Evolutionary conservation across 176 grass and related monocot genomes (phyloP), one percentile per base, ranked within the genome.

Genomic region (Paspalum vaginatum): DNA sequence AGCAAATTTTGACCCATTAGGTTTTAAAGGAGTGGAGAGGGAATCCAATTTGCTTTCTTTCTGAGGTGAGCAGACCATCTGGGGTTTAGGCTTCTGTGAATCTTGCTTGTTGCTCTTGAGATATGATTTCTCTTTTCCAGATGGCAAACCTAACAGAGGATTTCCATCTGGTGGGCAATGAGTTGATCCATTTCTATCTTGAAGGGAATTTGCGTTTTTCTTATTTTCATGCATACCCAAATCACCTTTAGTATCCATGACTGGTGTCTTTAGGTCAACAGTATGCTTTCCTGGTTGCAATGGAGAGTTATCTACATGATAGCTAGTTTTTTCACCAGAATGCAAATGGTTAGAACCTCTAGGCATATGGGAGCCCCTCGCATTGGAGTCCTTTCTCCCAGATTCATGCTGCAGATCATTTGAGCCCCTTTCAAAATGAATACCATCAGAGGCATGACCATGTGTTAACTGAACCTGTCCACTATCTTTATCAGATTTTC

Each of bases 91-190:
- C 62, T 65, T 75, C 50, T 89, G 88, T 20, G 15, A 56, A 77
- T 91, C 84, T 83, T 85, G 83, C 74, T 82, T 98, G 66, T 86
- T 82, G 55, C 85, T 70, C 78, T 81, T 83, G 42, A 63, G 41
- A 53, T 93, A 75, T 49, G 75, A 62, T 72, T 86, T 98, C 18
- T 89, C 90, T 69, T 88, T 91, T 58, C 61, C 71, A 1, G 45
- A 20, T 79, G 77, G 65, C 53, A 87, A 63, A 55, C 76, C 68
- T 59, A 17, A 43, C 49, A 53, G 77, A 46, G 63, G 57, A 85
- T 85, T 81, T 65, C 58, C 79, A 81, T 81, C 82, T 54, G 49
- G 63, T 57, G 82, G 56, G n/a, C 44, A 76, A 76, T 85, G 75
- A 75, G 60, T 61, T 52, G 80, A 70, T 65, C 71, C 82, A 81